Base-by-base conservation (phyloP, 1,139 yeast species). In the Yamadazyma mexicana region DNA sequence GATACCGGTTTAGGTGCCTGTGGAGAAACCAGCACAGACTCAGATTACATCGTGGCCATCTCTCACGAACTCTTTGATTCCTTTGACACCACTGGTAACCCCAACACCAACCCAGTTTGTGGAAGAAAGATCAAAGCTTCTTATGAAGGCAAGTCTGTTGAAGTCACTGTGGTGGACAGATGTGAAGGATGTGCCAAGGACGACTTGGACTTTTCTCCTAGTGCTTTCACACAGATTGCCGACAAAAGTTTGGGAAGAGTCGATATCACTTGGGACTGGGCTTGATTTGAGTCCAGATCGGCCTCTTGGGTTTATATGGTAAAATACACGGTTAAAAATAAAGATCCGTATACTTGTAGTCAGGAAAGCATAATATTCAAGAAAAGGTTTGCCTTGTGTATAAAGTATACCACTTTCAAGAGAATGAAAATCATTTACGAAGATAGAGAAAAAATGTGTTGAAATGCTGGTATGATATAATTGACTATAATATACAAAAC, bases 1-100 rank as follows among this genome's bases (percentile, higher is more conserved):
- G 62, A 63, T 36, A 62, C 79, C 22, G 84, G 81, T 17, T 60
- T 79, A 43, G 87, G 86, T 40, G 80, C 87, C 22, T 81, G 87
- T 62, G 87, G 87, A 35, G 44, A 50, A 41, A 60, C 66, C 45
- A 72, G 59, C 62, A 39, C 64, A 22, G 79, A 72, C 49, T 33
- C 66, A 17, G 86, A 81, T 52, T 60, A 59, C 48, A 71, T 81
- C 49, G 73, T 66, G 24, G 77, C 76, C 30, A 54, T 71, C 37
- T 66, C 75, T 24, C 63, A 65, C 41, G 48, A 53, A 33, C 54
- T 68, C 43, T 70, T 54, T 44, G 67, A 67, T 44, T 51, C 58
- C 33, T 52, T 61, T 44, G 56, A 57, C 39, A 56, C 59, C 17
- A 23, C 23, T 10, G 64, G 62, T 30, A 67, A 70, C 57, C 66